Evolutionary conservation across 208 protist species (phyloP).

Genomic region (Trypanosoma avium): DNA sequence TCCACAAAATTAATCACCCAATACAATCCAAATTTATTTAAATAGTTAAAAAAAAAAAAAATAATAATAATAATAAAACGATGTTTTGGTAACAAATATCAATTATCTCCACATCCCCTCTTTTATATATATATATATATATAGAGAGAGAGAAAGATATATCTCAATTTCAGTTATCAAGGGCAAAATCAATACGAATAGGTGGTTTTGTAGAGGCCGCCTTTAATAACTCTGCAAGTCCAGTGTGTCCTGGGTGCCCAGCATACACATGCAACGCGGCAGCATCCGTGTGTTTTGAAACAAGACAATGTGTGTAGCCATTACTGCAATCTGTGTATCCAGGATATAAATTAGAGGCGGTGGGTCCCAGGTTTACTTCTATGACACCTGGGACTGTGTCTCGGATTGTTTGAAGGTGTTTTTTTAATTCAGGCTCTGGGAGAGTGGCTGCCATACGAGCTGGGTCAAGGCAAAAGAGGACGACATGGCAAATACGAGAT

Average conservation of each 20-base stretch:
- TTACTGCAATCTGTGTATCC: constrained; percentile 57
- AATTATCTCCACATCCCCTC: too few relatives aligned
- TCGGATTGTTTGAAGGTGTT: constrained; percentile 7
- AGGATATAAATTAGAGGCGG: constrained; percentile 40
- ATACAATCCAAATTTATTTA: too few relatives aligned
- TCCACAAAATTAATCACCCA: too few relatives aligned
- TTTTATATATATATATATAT: too few relatives aligned
- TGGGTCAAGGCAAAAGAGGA: constrained; percentile 57
- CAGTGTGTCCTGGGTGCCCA: constrained; percentile 54
- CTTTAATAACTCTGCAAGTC: constrained; percentile 39
- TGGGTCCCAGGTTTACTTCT: constrained; percentile 47
- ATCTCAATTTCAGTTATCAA: constrained; percentile 16
- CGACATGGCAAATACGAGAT: constrained; percentile 47
- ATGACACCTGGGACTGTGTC: constrained; percentile 50
- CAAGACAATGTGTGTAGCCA: constrained; percentile 66
- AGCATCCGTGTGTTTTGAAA: constrained; percentile 59
- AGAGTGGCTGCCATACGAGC: constrained; percentile 46
- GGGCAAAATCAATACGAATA: constrained; percentile 60
- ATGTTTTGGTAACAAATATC: too few relatives aligned
- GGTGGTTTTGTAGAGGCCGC: constrained; percentile 41
- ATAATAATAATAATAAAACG: too few relatives aligned
- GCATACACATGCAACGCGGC: constrained; percentile 50
- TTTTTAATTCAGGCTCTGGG: constrained; percentile 3
- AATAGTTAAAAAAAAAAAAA: too few relatives aligned
- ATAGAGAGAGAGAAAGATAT: too few relatives aligned